Evolutionary conservation across 352 stramenopile genomes (phyloP), one percentile per base, ranked within the genome.

Genomic region (Pythium utonaiense): DNA sequence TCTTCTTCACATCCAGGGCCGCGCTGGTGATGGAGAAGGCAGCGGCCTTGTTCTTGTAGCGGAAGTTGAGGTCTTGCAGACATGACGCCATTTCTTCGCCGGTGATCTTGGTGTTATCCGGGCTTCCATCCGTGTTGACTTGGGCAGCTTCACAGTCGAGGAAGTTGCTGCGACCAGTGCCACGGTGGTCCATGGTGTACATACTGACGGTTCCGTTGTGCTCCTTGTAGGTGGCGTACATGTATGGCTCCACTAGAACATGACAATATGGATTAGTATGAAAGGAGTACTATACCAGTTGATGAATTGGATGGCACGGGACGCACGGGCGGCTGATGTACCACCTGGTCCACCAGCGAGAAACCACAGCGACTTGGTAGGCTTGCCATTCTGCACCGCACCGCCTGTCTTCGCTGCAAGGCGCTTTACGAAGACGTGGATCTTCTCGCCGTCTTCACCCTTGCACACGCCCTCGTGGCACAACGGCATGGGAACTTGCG

Each of bases 151-250:
- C 50, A 30, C 73, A 80, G 25, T 70, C 53, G 17, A 84, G 57
- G 27, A 68, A 71, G n/a, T 57, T 50, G 52, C 69, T 80, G 3
- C 75, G 65, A 0, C 75, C 75, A 1, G 67, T 78, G 34, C 73
- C 75, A 16, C 73, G 75, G 24, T 81, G 75, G 53, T 81, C 75
- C 21, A 81, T 54, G 16, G 75, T 84, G 64, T 81, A 84, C 4
- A 84, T 13, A 24, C 67, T 64, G 22, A 75, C 62, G 10, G 22
- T 49, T 0, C 55, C 55, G 25, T 62, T 38, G 31, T 71, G 36
- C 0, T 54, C 28, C 4, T 51, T 27, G 47, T 70, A 51, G 6
- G 70, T 27, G 1, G 25, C 28, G 7, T 50, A 12, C 69, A 80
- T 80, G 19, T 38, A 6, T 4, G 44, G 2, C 41, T 80, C 72